phyloP scores from a whole-genome alignment of 179 eudicot species.

The Beta macrorhiza region DNA sequence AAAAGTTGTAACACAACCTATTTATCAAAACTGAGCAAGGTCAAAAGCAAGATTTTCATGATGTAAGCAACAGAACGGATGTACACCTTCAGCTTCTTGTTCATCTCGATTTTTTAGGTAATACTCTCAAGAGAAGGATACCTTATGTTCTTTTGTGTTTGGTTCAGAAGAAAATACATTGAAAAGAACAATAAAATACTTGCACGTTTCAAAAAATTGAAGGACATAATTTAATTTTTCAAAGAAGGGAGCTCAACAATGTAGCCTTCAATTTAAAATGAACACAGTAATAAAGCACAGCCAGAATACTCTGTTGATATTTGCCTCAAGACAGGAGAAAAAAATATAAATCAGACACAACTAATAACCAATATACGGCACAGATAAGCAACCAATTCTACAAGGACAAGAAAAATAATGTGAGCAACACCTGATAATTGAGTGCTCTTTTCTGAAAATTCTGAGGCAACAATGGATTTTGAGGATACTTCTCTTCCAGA shows the following conservation, averaged over 20 bases:
- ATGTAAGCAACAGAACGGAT: no score
- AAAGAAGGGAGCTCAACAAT: neutral
- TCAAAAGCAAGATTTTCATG: no score
- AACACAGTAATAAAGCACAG: neutral
- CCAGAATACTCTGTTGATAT: neutral
- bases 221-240: no score
- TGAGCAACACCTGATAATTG: slow-evolving; percentile 65
- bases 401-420: slow-evolving; percentile 1
- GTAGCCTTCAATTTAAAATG: neutral
- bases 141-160: no score
- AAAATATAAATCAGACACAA: neutral
- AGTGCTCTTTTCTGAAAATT: slow-evolving; percentile 69
- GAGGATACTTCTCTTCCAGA: slow-evolving; percentile 91
- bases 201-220: no score
- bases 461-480: slow-evolving; percentile 66
- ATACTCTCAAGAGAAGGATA: no score
- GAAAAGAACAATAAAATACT: no score
- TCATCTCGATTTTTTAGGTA: no score
- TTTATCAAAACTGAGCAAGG: no score
- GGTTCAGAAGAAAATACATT: no score
- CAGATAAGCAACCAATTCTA: neutral
- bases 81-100: no score
- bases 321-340: neutral
- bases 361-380: neutral
- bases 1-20: no score